phyloP scores from a whole-genome alignment of 208 protist species.

The Borovskyia barvae region DNA sequence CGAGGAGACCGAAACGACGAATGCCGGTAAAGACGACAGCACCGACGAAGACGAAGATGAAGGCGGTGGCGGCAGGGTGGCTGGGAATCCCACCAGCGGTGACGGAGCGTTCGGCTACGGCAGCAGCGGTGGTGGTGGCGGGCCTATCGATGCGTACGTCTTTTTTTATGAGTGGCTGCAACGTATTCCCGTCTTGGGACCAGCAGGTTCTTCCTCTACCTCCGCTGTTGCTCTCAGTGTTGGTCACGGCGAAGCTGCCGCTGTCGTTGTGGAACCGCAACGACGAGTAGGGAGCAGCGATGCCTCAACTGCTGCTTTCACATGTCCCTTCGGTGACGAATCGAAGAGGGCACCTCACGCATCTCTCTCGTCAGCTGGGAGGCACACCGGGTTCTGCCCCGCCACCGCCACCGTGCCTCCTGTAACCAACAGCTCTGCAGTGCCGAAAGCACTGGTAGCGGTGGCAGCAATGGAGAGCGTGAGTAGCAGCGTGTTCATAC shows the following conservation, averaged over 20 bases:
- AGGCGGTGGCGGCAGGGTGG: constrained; percentile 1
- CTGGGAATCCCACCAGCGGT: background rate
- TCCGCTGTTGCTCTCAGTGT: too few relatives aligned
- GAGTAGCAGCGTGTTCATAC: constrained; percentile 25
- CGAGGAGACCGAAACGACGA: constrained; percentile 28
- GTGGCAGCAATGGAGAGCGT: constrained; percentile 14
- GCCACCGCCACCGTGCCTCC: too few relatives aligned
- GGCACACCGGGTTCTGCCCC: too few relatives aligned
- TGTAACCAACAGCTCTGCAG: background rate
- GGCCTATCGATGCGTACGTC: constrained; percentile 43
- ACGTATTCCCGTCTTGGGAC: constrained; percentile 17
- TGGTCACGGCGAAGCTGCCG: too few relatives aligned
- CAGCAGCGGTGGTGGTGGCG: constrained; percentile 10
- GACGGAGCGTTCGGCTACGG: constrained; percentile 4
- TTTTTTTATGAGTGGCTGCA: constrained; percentile 76
- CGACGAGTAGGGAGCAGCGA: too few relatives aligned
- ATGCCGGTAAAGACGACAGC: constrained; percentile 26
- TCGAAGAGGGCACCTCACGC: too few relatives aligned
- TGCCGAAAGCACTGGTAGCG: background rate
- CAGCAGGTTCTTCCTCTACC: constrained; percentile 1
- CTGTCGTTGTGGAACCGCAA: too few relatives aligned
- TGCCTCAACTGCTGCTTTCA: too few relatives aligned
- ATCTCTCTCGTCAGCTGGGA: too few relatives aligned
- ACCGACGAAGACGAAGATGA: constrained; percentile 22
- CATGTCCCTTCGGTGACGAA: too few relatives aligned